phyloP scores from a whole-genome alignment of 2,329 filamentous ascomycete genomes.

The Rutstroemia sp. region DNA sequence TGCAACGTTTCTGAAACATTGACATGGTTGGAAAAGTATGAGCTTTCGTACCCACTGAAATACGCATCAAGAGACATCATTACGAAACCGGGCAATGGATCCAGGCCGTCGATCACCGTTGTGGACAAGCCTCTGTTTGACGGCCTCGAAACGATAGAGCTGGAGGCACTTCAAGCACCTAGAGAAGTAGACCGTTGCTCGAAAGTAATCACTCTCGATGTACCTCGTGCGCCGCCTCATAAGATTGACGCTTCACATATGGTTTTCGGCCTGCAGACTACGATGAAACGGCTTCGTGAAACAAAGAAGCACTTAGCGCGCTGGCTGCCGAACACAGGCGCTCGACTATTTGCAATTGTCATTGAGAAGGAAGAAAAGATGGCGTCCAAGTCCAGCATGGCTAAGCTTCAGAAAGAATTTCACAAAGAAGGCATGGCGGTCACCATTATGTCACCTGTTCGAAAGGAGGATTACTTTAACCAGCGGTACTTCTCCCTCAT shows the following conservation, averaged over 20 bases:
- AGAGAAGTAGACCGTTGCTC: conserved; percentile 18
- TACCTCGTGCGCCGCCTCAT: conserved; percentile 12
- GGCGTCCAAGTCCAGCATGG: conserved; percentile 22
- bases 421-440: conserved; percentile 23
- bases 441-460: conserved; percentile 23
- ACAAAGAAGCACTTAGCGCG: conserved; percentile 26
- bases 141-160: conserved; percentile 16
- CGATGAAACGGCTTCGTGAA: conserved; percentile 23
- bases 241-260: conserved; percentile 46
- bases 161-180: conserved; percentile 15
- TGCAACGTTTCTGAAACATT: not conserved
- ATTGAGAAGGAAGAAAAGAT: conserved; percentile 23
- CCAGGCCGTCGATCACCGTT: conserved; percentile 19
- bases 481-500: conserved; percentile 40
- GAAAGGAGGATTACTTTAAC: conserved; percentile 19
- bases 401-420: conserved; percentile 21
- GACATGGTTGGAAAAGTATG: conserved; percentile 13
- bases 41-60: conserved; percentile 24
- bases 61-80: conserved; percentile 27
- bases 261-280: conserved; percentile 34
- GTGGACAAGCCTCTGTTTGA: conserved; percentile 25
- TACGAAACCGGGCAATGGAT: conserved; percentile 11
- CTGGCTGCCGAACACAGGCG: conserved; percentile 27
- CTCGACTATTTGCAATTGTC: conserved; percentile 25
- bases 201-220: conserved; percentile 22